Conservation (phyloP, 148 eudicot species). For the Amaranthus cruentus region DNA sequence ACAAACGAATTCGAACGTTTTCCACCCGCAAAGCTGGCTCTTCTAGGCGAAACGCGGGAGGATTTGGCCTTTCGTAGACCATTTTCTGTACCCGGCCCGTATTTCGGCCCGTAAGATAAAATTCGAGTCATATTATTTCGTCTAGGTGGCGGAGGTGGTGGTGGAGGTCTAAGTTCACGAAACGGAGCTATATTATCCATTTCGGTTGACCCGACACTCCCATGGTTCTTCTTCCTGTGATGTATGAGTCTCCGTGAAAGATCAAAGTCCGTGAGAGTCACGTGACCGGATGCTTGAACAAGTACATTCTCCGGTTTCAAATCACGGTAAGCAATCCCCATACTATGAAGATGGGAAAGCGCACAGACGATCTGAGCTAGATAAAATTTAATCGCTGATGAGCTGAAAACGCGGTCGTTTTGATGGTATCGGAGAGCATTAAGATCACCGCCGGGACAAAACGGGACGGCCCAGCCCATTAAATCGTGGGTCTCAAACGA, state of each 20-base stretch:
- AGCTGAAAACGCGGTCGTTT: conserved; percentile 57
- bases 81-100: conserved; percentile 17
- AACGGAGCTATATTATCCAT: not conserved
- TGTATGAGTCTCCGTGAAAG: conserved; percentile 47
- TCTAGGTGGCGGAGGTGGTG: not conserved
- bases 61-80: conserved; percentile 43
- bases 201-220: conserved; percentile 15
- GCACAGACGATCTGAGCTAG: conserved; percentile 70
- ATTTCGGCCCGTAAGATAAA: conserved; percentile 17
- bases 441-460: conserved; percentile 80
- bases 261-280: conserved; percentile 84
- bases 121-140: conserved; percentile 25
- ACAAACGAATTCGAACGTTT: conserved; percentile 67
- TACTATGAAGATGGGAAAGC: conserved; percentile 52
- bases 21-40: conserved; percentile 28
- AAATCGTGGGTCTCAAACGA: conserved; percentile 38
- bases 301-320: conserved; percentile 78
- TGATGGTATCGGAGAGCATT: conserved; percentile 53
- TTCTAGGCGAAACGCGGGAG: conserved; percentile 63
- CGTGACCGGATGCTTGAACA: conserved; percentile 65
- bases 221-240: not conserved
- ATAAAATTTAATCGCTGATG: conserved; percentile 58
- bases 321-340: conserved; percentile 75
- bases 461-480: conserved; percentile 63
- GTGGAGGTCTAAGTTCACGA: conserved; percentile 6